Evolutionary conservation across 768 basidiomycete genomes (phyloP), one percentile per base, ranked within the genome.

Genomic region (Panaeolus papilionaceus): DNA sequence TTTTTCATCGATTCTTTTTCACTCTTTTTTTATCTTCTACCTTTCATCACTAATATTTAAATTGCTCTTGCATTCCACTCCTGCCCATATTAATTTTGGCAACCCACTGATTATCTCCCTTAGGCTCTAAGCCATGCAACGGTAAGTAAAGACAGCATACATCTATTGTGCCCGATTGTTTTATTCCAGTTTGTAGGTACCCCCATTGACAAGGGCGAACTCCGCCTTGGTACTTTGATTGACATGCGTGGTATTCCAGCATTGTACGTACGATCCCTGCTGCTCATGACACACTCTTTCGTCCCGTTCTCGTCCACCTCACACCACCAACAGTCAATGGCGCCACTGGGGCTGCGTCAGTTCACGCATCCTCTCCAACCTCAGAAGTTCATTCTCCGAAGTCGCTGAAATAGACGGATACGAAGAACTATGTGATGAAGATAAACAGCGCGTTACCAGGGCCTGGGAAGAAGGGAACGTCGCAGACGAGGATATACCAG

Each of bases 341-440:
- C 88, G 94, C 69, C 95, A 97, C 74, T 97, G 94, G 94, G 95
- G 95, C 20, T 96, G 95, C 75, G 84, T 86, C 7, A 95, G 94
- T 0, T 49, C 82, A n/a, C 88, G 85, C 73, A 87, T 95, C 62
- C 72, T 97, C 38, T 75, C 74, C 20, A 96, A 95, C 75, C 82
- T 93, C 77, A 92, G 95, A 79, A 82, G 82, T 12, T 76, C 80
- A 2, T 85, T 92, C 69, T 81, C 83, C 1, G 82, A 82, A 5
- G 81, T 88, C 0, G 82, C 85, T 11, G 94, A 96, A 0, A 80
- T 97, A 42, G 96, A 98, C 75, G 96, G 96, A n/a, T 97, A 85
- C 76, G 93, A 95, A n/a, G 90, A 90, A 0, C 84, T 95, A 54
- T 79, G 73, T 0, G 79, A 82, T 1, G 91, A 88, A 47, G 94